Evolutionary conservation across 2,329 filamentous ascomycete genomes (phyloP), one percentile per base, ranked within the genome.

Genomic region (Penicillium occitanis): DNA sequence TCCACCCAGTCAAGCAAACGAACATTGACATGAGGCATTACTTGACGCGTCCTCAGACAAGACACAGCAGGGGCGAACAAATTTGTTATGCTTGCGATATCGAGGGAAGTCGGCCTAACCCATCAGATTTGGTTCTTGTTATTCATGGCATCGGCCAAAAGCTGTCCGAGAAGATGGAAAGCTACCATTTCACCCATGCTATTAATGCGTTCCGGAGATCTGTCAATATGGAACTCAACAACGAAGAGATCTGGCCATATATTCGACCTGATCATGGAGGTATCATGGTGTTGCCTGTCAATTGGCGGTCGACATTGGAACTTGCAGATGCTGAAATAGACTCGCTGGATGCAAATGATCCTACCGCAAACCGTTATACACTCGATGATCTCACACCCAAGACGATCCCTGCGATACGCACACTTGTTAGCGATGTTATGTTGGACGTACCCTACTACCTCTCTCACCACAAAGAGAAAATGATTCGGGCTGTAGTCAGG

Each of bases 381-480:
- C 83, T 99, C 14, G 91, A 93, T 71, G 93, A 98, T 71, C 97
- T 99, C 70, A 97, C 96, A 5, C 93, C 93, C 0, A 87, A 89
- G 50, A 95, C 92, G 0, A 91, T 99, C 35, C 93, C 94, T 0
- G 93, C 92, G 0, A 90, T 99, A n/a, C 89, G 95, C 55, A 92
- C 91, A 73, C 88, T 99, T 75, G 96, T 99, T 68, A 96, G 91
- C 50, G 95, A 99, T 76, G 92, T 99, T 71, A 97, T 99, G 92
- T 90, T 98, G 60, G 95, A 99, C 75, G 94, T 99, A 60, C 95
- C 95, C 0, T 98, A 97, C 75, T 99, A 98, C 79, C 89, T 99
- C 80, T 98, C 94, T 0, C 91, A 96, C 67, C 94, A 98, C 79
- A 97, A 98, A 73, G 87, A 90, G 3, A 97, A 93, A 77, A 98